Conservation (phyloP, 352 stramenopile species). For the Hyaloperonospora arabidopsidis region DNA sequence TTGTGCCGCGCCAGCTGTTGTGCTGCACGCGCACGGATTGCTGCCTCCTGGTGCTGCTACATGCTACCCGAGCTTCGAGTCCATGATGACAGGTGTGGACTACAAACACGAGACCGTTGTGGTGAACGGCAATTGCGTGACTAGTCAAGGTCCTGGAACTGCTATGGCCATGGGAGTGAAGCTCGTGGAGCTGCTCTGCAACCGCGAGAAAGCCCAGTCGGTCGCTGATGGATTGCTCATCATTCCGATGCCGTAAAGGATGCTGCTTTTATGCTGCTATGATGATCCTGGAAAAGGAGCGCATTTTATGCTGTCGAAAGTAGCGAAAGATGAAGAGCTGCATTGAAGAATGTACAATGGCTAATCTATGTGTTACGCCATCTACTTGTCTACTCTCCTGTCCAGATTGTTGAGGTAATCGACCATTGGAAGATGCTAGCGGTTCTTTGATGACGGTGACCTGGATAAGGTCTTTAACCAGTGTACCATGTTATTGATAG, state of each 20-base stretch:
- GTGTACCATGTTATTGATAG: too few relatives aligned
- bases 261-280: not conserved
- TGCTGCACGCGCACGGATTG: slow-evolving; percentile 60
- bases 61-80: slow-evolving; percentile 63
- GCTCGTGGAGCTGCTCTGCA: slow-evolving; percentile 66
- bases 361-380: not conserved
- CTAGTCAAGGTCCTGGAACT: slow-evolving; percentile 66
- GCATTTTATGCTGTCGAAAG: not conserved
- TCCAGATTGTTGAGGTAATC: slow-evolving; percentile 4
- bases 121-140: slow-evolving; percentile 67
- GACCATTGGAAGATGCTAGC: not conserved
- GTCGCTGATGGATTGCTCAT: slow-evolving; percentile 56
- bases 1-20: slow-evolving; percentile 61
- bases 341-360: not conserved
- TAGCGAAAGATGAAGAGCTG: too few relatives aligned
- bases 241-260: slow-evolving; percentile 23
- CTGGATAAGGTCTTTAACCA: too few relatives aligned
- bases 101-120: slow-evolving; percentile 55
- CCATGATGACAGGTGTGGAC: slow-evolving; percentile 42
- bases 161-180: slow-evolving; percentile 80
- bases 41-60: slow-evolving; percentile 39
- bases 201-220: slow-evolving; percentile 47
- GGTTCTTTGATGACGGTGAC: too few relatives aligned
- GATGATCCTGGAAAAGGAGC: not conserved
- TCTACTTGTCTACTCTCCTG: not conserved